Conservation (phyloP, 73 alveolate genomes). For the Paramecium bursaria region DNA sequence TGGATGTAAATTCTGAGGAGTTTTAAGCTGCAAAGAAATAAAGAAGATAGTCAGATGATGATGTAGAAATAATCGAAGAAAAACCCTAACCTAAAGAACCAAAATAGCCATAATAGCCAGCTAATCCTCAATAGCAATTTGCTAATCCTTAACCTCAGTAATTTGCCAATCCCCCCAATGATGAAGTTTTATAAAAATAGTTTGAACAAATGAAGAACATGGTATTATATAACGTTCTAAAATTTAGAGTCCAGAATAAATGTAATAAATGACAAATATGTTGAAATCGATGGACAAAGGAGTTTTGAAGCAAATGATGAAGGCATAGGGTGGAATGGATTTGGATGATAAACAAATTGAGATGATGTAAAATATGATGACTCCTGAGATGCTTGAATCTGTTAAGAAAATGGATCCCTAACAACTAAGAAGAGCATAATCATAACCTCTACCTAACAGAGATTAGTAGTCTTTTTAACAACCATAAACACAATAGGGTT, state of each 20-base stretch:
- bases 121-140: too few relatives aligned
- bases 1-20: constrained; percentile 9
- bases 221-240: neutral
- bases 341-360: constrained; percentile 54
- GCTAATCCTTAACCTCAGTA: neutral
- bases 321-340: constrained; percentile 51
- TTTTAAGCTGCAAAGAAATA: neutral
- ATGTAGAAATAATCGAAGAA: constrained; percentile 18
- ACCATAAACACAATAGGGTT: neutral
- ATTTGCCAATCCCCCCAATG: neutral
- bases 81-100: neutral
- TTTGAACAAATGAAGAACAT: constrained; percentile 28
- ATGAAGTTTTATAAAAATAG: constrained; percentile 8
- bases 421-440: neutral
- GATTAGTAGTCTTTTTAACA: constrained; percentile 37
- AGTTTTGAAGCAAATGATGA: constrained; percentile 51
- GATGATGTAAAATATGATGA: constrained; percentile 66
- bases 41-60: neutral
- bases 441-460: neutral
- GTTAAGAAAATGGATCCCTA: constrained; percentile 59
- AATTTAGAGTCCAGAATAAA: constrained; percentile 47
- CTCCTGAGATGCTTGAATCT: constrained; percentile 60
- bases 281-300: constrained; percentile 65
- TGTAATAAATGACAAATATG: constrained; percentile 40
- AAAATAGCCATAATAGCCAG: too few relatives aligned